A percentile compares a stretch with the other conserved stretches of the same genome.
phyloP scores from a whole-genome alignment of 2,329 filamentous ascomycete species.

The Colletotrichum tanaceti region DNA sequence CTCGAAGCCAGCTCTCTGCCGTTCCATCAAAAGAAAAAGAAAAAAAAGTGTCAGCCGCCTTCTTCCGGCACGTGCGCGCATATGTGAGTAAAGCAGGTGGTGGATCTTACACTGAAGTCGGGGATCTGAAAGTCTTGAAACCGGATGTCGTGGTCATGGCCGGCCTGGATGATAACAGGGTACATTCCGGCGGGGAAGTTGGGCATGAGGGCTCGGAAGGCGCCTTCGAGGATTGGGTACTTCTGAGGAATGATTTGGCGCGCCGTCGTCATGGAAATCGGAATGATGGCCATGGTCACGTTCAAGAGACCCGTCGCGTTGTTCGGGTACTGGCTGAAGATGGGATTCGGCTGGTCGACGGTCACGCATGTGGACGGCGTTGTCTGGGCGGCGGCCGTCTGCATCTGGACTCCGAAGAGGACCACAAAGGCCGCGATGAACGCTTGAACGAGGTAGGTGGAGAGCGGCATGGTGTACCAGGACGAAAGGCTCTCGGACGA shows the following conservation, averaged over 20 bases:
- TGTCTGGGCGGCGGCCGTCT: constrained; percentile 27
- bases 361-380: constrained; percentile 26
- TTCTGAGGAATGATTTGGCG: constrained; percentile 60
- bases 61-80: constrained; percentile 18
- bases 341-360: constrained; percentile 54
- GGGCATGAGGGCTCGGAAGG: constrained; percentile 60
- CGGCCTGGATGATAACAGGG: constrained; percentile 62
- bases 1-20: constrained; percentile 62
- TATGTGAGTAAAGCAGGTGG: too few relatives aligned
- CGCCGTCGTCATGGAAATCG: constrained; percentile 60
- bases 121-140: constrained; percentile 53
- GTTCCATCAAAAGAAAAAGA: too few relatives aligned
- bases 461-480: constrained; percentile 34
- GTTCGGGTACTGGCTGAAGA: constrained; percentile 58
- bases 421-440: constrained; percentile 34
- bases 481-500: constrained; percentile 16
- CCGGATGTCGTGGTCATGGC: constrained; percentile 64
- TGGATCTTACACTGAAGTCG: constrained; percentile 60
- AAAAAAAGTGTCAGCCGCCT: not conserved
- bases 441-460: constrained; percentile 32
- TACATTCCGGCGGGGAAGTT: constrained; percentile 63
- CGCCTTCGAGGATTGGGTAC: constrained; percentile 62
- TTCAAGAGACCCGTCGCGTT: constrained; percentile 65
- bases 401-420: constrained; percentile 28
- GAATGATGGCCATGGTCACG: constrained; percentile 63